Evolutionary conservation across 2,329 filamentous ascomycete genomes (phyloP), one percentile per base, ranked within the genome.

Genomic region (Aspergillus sp.): DNA sequence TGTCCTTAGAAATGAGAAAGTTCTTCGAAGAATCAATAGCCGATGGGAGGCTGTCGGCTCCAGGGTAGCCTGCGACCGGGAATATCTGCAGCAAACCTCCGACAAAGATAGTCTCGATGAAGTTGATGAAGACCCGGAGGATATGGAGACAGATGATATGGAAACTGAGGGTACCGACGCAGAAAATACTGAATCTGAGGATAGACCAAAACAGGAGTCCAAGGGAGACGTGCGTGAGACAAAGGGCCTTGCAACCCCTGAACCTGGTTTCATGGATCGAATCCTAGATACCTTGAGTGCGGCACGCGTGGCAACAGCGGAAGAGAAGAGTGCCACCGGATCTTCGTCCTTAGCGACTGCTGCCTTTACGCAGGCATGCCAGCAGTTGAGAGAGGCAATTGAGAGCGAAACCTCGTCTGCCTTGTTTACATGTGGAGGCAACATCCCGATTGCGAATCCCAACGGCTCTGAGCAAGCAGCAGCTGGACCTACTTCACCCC

Each of bases 11-110:
- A 19, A 10, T 5, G 1, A 42, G 8, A 42, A 6, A 11, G 17
- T 42, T 0, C 1, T 17, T 8, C n/a, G 17, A 17, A 19, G 8
- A 8, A 3, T 42, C 0, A 0, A 10, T 2, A 10, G n/a, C 8
- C 39, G 39, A 42, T 42, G n/a, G n/a, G 0, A 10, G 6, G 3
- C 10, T 19, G 2, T 42, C n/a, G 7, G 8, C 15, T 8, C 39
- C 39, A 17, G 10, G n/a, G 15, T 19, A 1, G 10, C 0, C 11
- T 2, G 11, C 0, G 32, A 13, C 32, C 5, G 11, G 1, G 32
- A 15, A 1, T 11, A 36, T 8, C 25, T 27, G 25, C 25, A 36
- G 32, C 32, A 36, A 36, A 36, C 32, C 11, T 36, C 11, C 5
- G 10, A 36, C 11, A 15, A 15, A 11, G 11, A 36, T 13, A 13